Evolutionary conservation across 441 rosid species (phyloP).

Genomic region (Sinapis alba): DNA sequence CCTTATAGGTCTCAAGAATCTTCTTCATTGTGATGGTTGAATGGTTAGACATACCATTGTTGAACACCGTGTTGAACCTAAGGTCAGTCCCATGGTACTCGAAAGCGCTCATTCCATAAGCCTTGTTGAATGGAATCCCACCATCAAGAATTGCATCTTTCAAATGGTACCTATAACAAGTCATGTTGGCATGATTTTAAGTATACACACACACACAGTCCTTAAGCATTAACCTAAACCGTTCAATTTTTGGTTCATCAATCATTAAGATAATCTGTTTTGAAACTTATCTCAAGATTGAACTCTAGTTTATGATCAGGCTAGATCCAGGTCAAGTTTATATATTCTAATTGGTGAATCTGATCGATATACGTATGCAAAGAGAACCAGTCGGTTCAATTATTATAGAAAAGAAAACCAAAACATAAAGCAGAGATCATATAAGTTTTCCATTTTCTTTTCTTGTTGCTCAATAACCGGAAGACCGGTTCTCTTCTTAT

Average conservation of each 20-base stretch:
- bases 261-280: neutral
- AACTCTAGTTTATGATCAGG: neutral
- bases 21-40: slow-evolving; percentile 75
- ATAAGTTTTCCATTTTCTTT: neutral
- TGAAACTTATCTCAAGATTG: neutral
- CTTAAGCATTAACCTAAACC: neutral
- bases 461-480: neutral
- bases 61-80: slow-evolving; percentile 71
- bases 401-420: slow-evolving; percentile 5
- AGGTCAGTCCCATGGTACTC: slow-evolving; percentile 75
- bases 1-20: slow-evolving; percentile 63
- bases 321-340: neutral
- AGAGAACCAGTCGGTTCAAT: slow-evolving; percentile 14
- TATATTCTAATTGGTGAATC: neutral
- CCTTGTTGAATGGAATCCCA: slow-evolving; percentile 81
- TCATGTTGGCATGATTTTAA: slow-evolving; percentile 14
- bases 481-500: slow-evolving; percentile 4
- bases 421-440: neutral
- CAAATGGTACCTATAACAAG: slow-evolving; percentile 60
- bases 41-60: slow-evolving; percentile 68
- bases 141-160: slow-evolving; percentile 81
- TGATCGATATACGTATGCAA: neutral
- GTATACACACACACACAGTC: neutral
- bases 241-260: neutral
- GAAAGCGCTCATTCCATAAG: slow-evolving; percentile 69